Base-by-base conservation (phyloP, 2,329 filamentous ascomycete genomes). In the Leptographium wingfieldii region DNA sequence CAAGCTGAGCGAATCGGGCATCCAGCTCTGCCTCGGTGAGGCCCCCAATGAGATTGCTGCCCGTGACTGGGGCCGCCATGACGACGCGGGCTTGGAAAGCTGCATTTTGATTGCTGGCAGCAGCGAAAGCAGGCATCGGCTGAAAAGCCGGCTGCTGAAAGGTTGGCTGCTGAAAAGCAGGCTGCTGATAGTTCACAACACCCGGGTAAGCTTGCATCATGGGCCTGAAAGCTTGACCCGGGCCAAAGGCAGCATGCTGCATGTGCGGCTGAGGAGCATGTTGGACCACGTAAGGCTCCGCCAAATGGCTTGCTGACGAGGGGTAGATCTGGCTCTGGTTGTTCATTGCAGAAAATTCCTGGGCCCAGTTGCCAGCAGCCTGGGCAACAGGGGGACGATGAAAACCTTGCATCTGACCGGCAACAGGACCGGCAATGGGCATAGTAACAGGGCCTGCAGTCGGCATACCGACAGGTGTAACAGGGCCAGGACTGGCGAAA, bases 1-100 rank as follows among this genome's bases (percentile, higher is more conserved):
- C 60, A 9, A 61, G 35, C 19, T 57, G 49, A 0, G 62, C 63
- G 52, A 67, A 67, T 0, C 58, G 61, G 3, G 64, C 65, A 5
- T 64, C 64, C 10, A 67, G 60, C 48, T 63, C 61, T 3, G 55
- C 65, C 22, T 63, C 63, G 2, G 61, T 60, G 3, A 65, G 54
- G 6, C 59, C 57, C 1, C 40, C 62, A 0, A 65, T 40, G 7
- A 56, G 60, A 5, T 46, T 61, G 9, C 38, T 40, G 3, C 19
- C 11, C 25, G 27, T 7, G 14, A 7, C n/a, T 12, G 55, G 27
- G 14, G 14, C 43, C 11, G 48, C 16, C 19, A 31, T 40, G 3
- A 25, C 7, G 16, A 19, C 2, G 19, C 43, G 5, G 19, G 43
- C 14, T n/a, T 16, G 43, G 43, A 19, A 19, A 3, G 16, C 43